phyloP scores from a whole-genome alignment of 108 stramenopile genomes.

The Nannochloropsis oceanica region DNA sequence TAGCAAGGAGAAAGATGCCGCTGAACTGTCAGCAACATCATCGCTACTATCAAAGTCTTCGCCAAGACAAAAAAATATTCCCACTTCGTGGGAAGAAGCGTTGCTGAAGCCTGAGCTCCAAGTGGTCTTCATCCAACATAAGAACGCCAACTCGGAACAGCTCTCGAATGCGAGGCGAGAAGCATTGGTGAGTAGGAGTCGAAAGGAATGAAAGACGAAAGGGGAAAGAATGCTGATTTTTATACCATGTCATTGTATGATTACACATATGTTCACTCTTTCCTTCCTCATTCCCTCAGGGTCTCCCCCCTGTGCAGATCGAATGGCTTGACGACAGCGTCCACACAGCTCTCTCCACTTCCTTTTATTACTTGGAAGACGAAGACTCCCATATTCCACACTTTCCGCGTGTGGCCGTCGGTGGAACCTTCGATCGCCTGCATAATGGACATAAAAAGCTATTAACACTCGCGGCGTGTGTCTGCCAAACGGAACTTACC shows the following conservation, averaged over 20 bases:
- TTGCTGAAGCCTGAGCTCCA: not conserved
- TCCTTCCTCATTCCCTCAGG: not conserved
- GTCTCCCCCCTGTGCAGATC: not conserved
- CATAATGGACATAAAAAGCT: constrained; percentile 39
- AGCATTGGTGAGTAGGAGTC: not conserved
- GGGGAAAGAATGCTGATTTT: not conserved
- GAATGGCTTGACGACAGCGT: not conserved
- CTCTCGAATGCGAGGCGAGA: not conserved
- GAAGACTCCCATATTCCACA: too few species aligned
- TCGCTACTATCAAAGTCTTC: not conserved
- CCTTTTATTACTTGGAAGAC: not conserved
- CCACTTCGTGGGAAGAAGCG: not conserved
- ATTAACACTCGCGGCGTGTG: constrained; percentile 25
- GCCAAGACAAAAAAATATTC: not conserved
- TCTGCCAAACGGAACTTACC: not conserved
- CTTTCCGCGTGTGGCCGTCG: constrained; percentile 17
- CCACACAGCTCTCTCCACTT: not conserved
- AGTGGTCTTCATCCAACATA: not conserved
- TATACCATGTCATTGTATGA: too few species aligned
- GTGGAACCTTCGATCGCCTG: constrained; percentile 35
- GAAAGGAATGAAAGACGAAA: not conserved
- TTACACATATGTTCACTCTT: not conserved
- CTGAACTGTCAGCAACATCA: not conserved
- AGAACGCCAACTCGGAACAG: not conserved
- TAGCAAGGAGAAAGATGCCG: not conserved